These are phyloP conservation scores for Boletus rex-veris DNA, from an alignment of 768 basidiomycete genomes.

Conservation along the genomic window DNA sequence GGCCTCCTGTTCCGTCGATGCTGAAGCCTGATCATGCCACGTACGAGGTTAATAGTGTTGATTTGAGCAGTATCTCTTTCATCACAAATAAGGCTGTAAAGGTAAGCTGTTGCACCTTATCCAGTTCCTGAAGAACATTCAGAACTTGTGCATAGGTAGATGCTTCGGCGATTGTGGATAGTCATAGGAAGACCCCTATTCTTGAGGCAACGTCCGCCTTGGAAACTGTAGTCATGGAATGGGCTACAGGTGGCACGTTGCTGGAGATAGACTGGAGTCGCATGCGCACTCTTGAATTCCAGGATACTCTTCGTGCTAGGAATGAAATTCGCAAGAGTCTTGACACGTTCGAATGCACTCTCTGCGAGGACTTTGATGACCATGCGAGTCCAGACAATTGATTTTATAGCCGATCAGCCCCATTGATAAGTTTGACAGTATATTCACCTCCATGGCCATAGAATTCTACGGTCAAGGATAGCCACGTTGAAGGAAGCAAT, in stretches of 20 bases:
- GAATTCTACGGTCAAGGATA: conserved; percentile 70
- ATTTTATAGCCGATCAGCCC: conserved; percentile 2
- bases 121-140: not conserved
- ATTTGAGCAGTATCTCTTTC: conserved; percentile 69
- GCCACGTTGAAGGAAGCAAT: conserved; percentile 76
- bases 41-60: conserved; percentile 66
- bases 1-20: conserved; percentile 60
- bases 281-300: conserved; percentile 85
- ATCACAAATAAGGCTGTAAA: conserved; percentile 72
- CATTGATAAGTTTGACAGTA: conserved; percentile 52
- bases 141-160: conserved; percentile 53
- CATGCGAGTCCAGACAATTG: conserved; percentile 55
- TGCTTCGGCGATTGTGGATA: conserved; percentile 61
- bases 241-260: conserved; percentile 44
- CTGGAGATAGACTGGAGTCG: conserved; percentile 85
- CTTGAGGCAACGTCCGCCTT: conserved; percentile 53
- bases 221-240: conserved; percentile 51
- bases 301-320: conserved; percentile 69
- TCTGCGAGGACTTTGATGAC: conserved; percentile 64
- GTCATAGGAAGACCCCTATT: conserved; percentile 60
- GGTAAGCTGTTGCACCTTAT: conserved; percentile 59
- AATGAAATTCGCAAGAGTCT: conserved; percentile 46
- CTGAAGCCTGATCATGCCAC: conserved; percentile 48
- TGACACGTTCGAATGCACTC: conserved; percentile 44
- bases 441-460: conserved; percentile 66